phyloP scores from a whole-genome alignment of 2,329 filamentous ascomycete species.

The Curvularia eragrostidis region DNA sequence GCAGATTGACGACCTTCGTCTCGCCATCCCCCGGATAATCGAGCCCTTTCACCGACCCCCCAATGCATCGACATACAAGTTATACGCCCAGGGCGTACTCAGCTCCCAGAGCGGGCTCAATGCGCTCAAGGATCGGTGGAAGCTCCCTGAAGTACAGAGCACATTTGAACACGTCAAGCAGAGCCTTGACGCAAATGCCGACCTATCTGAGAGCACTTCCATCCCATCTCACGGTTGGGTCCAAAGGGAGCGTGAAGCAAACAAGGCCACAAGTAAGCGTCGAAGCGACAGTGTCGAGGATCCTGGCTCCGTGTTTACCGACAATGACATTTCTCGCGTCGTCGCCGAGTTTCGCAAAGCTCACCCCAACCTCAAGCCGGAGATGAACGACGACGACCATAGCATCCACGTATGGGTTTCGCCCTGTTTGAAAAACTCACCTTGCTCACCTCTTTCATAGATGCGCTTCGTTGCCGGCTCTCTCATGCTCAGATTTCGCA shows the following conservation, averaged over 20 bases:
- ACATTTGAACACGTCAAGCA: slow-evolving; percentile 46
- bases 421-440: too few species aligned
- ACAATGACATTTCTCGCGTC: slow-evolving; percentile 32
- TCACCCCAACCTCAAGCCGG: slow-evolving; percentile 39
- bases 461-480: slow-evolving; percentile 36
- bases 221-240: slow-evolving; percentile 51
- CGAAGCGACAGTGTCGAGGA: slow-evolving; percentile 20
- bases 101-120: slow-evolving; percentile 48
- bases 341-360: slow-evolving; percentile 35
- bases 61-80: slow-evolving; percentile 45
- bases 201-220: slow-evolving; percentile 46
- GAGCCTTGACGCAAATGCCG: slow-evolving; percentile 46
- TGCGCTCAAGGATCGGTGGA: slow-evolving; percentile 49
- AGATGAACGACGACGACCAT: slow-evolving; percentile 31
- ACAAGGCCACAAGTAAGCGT: slow-evolving; percentile 20
- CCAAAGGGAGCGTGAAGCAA: slow-evolving; percentile 36
- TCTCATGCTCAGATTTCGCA: slow-evolving; percentile 34
- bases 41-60: slow-evolving; percentile 46
- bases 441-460: slow-evolving; percentile 24
- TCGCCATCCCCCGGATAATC: slow-evolving; percentile 53
- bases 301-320: slow-evolving; percentile 14
- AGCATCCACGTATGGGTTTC: slow-evolving; percentile 33
- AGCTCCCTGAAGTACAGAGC: slow-evolving; percentile 43
- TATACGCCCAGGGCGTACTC: slow-evolving; percentile 49
- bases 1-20: slow-evolving; percentile 53